phyloP scores from a whole-genome alignment of 495 filamentous ascomycete species.

The Lophiotrema nucula region DNA sequence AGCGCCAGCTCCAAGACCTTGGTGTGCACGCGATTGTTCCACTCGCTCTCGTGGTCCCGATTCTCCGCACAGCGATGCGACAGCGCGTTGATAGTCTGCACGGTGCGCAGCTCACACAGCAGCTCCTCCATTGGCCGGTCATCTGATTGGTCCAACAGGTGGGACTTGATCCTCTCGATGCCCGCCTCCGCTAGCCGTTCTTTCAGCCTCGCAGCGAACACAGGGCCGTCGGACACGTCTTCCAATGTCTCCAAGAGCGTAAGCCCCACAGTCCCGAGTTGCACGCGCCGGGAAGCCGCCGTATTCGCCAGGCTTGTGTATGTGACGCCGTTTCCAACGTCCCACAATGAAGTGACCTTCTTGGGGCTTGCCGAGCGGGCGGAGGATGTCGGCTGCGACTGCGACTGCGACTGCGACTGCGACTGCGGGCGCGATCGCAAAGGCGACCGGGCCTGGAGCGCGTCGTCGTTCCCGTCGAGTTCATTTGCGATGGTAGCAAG shows the following conservation, averaged over 20 bases:
- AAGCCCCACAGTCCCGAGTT: slow-evolving; percentile 10
- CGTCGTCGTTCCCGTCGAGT: slow-evolving; percentile 1
- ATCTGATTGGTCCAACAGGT: slow-evolving; percentile 2
- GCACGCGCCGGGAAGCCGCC: slow-evolving; percentile 10
- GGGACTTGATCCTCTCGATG: slow-evolving; percentile 2
- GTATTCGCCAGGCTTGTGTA: slow-evolving; percentile 11
- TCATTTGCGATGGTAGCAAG: slow-evolving; percentile 6
- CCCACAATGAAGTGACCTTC: slow-evolving; percentile 11
- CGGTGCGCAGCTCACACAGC: slow-evolving; percentile 3
- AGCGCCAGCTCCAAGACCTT: slow-evolving; percentile 8
- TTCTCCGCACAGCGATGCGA: slow-evolving; percentile 4
- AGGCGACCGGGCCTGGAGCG: slow-evolving; percentile 5
- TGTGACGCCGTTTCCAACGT: slow-evolving; percentile 11
- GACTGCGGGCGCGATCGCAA: slow-evolving; percentile 5
- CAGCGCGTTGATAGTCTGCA: slow-evolving; percentile 3
- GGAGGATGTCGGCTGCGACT: slow-evolving; percentile 5
- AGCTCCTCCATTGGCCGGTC: slow-evolving; percentile 6
- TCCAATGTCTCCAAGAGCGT: slow-evolving; percentile 3
- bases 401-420: too few species aligned
- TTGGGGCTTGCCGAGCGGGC: slow-evolving; percentile 13
- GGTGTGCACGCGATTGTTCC: slow-evolving; percentile 6
- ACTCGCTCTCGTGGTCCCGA: slow-evolving; percentile 2
- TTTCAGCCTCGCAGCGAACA: slow-evolving; percentile 4
- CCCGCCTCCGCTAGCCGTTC: background rate
- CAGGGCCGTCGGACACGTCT: slow-evolving; percentile 6